phyloP scores from a whole-genome alignment of 202 grass and related monocot genomes.

The Carex sylvatica region DNA sequence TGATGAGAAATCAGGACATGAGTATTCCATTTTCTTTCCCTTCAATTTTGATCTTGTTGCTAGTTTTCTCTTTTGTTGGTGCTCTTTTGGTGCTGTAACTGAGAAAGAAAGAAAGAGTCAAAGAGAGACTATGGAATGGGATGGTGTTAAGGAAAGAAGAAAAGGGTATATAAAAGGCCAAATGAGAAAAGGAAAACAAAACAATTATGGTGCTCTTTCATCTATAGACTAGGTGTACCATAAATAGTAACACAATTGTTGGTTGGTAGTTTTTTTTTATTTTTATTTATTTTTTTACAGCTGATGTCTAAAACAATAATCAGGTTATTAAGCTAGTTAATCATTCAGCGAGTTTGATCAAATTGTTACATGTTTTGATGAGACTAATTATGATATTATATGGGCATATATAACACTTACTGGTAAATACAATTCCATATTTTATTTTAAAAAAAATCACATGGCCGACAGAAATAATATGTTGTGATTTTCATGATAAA shows the following conservation, averaged over 20 bases:
- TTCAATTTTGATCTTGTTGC: slow-evolving; percentile 23
- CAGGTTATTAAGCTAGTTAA: not conserved
- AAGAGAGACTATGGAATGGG: not conserved
- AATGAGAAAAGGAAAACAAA: slow-evolving; percentile 5
- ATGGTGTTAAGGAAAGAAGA: slow-evolving; percentile 33
- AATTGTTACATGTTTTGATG: not conserved
- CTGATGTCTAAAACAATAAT: not conserved
- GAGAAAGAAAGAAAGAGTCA: slow-evolving; percentile 3
- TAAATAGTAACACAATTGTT: not conserved
- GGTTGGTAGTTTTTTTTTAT: too few relatives aligned
- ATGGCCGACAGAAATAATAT: not conserved
- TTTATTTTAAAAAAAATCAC: not conserved
- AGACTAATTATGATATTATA: not conserved
- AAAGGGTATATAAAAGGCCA: not conserved
- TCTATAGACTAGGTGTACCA: not conserved
- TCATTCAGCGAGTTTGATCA: not conserved
- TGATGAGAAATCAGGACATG: slow-evolving; percentile 25
- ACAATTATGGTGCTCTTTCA: not conserved
- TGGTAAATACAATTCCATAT: not conserved
- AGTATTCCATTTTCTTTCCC: slow-evolving; percentile 30
- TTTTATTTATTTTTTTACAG: too few relatives aligned
- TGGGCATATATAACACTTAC: not conserved
- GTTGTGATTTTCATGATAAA: not conserved
- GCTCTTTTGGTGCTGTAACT: slow-evolving; percentile 7
- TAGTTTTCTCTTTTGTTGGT: slow-evolving; percentile 21